These are phyloP conservation scores for Komagataella ulmi DNA, from an alignment of 805 yeast genomes.

Conservation along the genomic window DNA sequence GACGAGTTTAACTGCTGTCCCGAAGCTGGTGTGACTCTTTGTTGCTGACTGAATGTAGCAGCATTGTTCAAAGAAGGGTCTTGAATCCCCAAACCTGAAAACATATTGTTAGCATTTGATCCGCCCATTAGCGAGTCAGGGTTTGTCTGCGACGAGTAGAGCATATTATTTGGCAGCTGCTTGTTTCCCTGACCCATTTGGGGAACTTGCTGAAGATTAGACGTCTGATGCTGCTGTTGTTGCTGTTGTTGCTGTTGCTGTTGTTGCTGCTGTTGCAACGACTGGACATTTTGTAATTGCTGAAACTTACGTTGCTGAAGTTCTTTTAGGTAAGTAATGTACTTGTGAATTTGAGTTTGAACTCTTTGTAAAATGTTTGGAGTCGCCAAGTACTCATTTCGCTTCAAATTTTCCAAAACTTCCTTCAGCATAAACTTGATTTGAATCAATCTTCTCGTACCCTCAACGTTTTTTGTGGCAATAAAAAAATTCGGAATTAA, in stretches of 20 bases:
- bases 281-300: slow-evolving; percentile 18
- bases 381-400: slow-evolving; percentile 56
- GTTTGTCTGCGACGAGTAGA: slow-evolving; percentile 5
- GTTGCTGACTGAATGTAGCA: slow-evolving; percentile 5
- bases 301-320: slow-evolving; percentile 14
- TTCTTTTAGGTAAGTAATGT: slow-evolving; percentile 62
- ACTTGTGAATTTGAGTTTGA: slow-evolving; percentile 59
- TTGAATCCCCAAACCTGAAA: background rate
- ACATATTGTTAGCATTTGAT: background rate
- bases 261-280: slow-evolving; percentile 8
- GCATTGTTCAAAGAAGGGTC: slow-evolving; percentile 4
- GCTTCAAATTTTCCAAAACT: slow-evolving; percentile 55
- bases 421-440: slow-evolving; percentile 69
- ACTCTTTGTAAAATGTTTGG: slow-evolving; percentile 61
- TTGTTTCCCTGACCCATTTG: slow-evolving; percentile 17
- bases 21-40: background rate
- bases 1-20: background rate
- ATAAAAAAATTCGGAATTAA: slow-evolving; percentile 68
- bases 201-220: slow-evolving; percentile 10
- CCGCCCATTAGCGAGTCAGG: slow-evolving; percentile 3
- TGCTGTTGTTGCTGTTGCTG: no score
- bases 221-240: slow-evolving; percentile 9
- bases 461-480: slow-evolving; percentile 61
- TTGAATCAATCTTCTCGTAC: slow-evolving; percentile 65
- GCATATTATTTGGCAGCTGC: slow-evolving; percentile 6